Evolutionary conservation across 495 filamentous ascomycete species (phyloP).

Genomic region (Neurospora discreta): DNA sequence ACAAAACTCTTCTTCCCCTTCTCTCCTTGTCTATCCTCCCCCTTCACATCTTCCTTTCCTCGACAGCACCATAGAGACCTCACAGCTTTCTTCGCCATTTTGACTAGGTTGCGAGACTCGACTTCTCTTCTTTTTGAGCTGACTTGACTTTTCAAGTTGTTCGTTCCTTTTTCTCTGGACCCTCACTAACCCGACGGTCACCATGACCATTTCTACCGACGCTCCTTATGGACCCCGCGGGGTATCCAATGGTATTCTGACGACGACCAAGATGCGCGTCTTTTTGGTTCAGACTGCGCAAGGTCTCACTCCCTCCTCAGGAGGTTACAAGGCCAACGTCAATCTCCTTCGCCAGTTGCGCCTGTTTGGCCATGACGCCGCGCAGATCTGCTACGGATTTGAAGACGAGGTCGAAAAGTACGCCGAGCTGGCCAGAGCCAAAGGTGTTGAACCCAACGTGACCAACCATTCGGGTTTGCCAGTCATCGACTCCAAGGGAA

Average conservation of each 20-base stretch:
- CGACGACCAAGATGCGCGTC: conserved; percentile 11
- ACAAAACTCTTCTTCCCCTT: background rate
- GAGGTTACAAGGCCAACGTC: conserved; percentile 22
- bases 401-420: conserved; percentile 10
- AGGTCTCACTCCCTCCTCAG: conserved; percentile 21
- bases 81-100: background rate
- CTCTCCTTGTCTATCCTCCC: background rate
- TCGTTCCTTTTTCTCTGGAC: background rate
- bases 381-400: conserved; percentile 20
- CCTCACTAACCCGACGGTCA: background rate
- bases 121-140: background rate
- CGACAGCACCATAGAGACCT: background rate
- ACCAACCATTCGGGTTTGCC: background rate
- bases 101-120: background rate
- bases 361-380: conserved; percentile 6
- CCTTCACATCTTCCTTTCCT: background rate
- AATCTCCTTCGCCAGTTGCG: conserved; percentile 14
- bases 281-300: conserved; percentile 24
- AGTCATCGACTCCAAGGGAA: conserved; percentile 1
- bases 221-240: background rate
- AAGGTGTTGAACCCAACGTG: conserved; percentile 12
- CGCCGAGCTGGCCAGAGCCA: conserved; percentile 7
- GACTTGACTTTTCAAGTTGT: background rate
- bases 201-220: background rate
- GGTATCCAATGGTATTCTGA: background rate